These are phyloP conservation scores for Solanum peruvianum DNA, from an alignment of 257 asterid genomes.

Conservation along the genomic window DNA sequence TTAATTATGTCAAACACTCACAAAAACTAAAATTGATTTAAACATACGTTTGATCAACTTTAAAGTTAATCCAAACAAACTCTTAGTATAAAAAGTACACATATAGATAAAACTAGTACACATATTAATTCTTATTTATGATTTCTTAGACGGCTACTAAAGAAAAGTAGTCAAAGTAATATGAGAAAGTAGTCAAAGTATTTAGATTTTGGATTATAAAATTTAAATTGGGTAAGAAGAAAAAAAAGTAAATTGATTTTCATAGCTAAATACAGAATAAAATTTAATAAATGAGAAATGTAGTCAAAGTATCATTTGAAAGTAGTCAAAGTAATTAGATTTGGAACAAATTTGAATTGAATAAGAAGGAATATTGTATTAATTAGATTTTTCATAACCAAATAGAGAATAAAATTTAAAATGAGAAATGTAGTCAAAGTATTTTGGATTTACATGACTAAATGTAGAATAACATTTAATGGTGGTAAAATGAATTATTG, in stretches of 20 bases:
- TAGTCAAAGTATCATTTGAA: no score
- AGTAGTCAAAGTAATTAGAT: no score
- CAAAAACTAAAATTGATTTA: background rate
- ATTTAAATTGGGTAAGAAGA: no score
- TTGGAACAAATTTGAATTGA: background rate
- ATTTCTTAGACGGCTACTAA: no score
- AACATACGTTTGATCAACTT: background rate
- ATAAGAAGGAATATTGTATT: background rate
- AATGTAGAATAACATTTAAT: background rate
- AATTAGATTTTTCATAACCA: background rate
- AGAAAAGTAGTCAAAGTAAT: background rate
- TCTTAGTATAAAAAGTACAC: background rate
- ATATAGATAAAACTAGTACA: background rate
- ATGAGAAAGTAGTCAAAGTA: background rate
- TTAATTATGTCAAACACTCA: background rate
- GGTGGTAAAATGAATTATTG: background rate
- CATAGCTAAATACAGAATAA: no score
- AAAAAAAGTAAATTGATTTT: no score
- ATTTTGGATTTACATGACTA: background rate
- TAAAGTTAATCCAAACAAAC: no score
- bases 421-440: background rate
- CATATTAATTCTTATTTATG: background rate
- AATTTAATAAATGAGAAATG: no score
- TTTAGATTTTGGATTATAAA: background rate
- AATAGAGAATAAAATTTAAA: background rate